phyloP scores from a whole-genome alignment of 2,329 filamentous ascomycete species.

The Colletotrichum magnum region DNA sequence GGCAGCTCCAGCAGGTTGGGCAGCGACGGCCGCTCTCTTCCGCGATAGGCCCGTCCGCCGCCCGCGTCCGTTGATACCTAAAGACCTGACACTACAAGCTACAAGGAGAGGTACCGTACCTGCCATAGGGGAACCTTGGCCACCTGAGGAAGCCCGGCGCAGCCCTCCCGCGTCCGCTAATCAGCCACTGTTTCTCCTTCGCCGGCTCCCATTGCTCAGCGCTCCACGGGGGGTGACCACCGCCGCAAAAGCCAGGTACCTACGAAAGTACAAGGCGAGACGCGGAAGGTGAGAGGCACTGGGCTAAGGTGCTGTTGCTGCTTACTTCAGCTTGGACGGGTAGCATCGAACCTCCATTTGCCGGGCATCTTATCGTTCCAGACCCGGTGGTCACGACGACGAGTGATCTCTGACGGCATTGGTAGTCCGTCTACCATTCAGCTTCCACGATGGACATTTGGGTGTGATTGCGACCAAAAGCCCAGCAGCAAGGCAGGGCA shows the following conservation, averaged over 20 bases:
- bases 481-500: conserved; percentile 20
- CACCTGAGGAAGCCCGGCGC: conserved; percentile 6
- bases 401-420: conserved; percentile 15
- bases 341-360: conserved; percentile 17
- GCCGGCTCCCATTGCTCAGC: conserved; percentile 34
- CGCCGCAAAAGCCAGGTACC: not conserved
- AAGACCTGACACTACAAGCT: conserved; percentile 3
- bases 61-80: conserved; percentile 28
- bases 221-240: conserved; percentile 28
- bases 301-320: not conserved
- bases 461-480: conserved; percentile 16
- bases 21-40: conserved; percentile 40
- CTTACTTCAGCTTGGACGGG: conserved; percentile 16
- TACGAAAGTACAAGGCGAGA: conserved; percentile 15
- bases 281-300: conserved; percentile 1
- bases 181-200: conserved; percentile 41
- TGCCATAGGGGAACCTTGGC: no score
- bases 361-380: conserved; percentile 6
- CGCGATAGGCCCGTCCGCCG: conserved; percentile 30
- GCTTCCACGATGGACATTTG: conserved; percentile 13
- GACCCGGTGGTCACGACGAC: not conserved
- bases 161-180: conserved; percentile 30
- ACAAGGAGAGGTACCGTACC: no score
- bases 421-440: conserved; percentile 18
- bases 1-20: conserved; percentile 41